Evolutionary conservation across 78 protist genomes (phyloP).

Genomic region (Protostelium mycophagum): DNA sequence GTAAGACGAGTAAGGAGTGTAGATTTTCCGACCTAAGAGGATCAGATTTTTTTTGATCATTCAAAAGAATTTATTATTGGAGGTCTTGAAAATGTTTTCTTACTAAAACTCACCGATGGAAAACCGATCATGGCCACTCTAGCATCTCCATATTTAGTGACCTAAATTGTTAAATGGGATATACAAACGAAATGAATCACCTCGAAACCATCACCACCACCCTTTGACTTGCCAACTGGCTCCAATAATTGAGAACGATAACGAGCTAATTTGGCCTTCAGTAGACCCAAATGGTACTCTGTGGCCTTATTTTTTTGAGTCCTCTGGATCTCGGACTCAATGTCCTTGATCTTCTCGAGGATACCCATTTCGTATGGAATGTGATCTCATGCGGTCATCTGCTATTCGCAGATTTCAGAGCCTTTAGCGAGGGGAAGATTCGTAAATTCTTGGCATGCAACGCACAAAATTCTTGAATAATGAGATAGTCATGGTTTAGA

Average conservation of each 20-base stretch:
- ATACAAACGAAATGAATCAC: neutral
- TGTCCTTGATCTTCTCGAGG: constrained; percentile 62
- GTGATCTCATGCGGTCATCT: too few relatives aligned
- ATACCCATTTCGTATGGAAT: constrained; percentile 61
- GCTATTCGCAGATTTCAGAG: too few relatives aligned
- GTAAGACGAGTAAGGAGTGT: constrained; percentile 93
- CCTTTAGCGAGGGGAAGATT: too few relatives aligned
- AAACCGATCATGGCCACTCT: constrained; percentile 90
- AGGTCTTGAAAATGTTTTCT: neutral
- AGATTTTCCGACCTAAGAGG: constrained; percentile 99
- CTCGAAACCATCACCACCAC: constrained; percentile 24
- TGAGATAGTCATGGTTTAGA: too few relatives aligned
- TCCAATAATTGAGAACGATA: constrained; percentile 49
- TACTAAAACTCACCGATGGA: constrained; percentile 37
- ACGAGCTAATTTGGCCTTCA: constrained; percentile 91
- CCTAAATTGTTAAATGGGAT: constrained; percentile 80
- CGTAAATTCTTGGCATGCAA: too few relatives aligned
- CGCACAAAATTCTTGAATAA: too few relatives aligned
- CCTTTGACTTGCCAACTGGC: constrained; percentile 48
- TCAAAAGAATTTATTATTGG: neutral
- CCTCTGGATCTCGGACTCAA: constrained; percentile 80
- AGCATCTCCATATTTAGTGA: constrained; percentile 82
- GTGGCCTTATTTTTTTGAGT: constrained; percentile 98
- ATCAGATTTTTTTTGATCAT: constrained; percentile 32
- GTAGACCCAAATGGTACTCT: constrained; percentile 78